Conservation (phyloP, 495 filamentous ascomycete genomes). For the Aeminium ludgeri region DNA sequence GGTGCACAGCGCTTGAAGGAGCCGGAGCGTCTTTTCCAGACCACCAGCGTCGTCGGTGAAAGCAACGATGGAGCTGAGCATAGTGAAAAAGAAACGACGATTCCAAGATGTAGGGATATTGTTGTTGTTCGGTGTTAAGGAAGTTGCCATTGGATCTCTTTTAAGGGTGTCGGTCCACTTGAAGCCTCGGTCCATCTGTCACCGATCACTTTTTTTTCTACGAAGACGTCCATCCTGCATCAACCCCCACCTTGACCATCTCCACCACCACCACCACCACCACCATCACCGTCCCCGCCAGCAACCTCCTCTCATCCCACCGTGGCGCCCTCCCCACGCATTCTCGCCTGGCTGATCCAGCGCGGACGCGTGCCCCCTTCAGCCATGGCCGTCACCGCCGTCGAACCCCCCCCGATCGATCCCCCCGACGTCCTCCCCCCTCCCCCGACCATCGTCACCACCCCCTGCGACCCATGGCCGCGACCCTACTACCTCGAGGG, state of each 20-base stretch:
- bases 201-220: not conserved
- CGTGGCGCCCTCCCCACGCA: constrained; percentile 44
- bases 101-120: too few relatives aligned
- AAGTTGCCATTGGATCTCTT: not conserved
- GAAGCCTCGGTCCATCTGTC: not conserved
- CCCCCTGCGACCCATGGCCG: constrained; percentile 50
- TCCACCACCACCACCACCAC: not conserved
- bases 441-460: constrained; percentile 39
- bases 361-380: constrained; percentile 32
- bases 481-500: constrained; percentile 62
- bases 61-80: too few relatives aligned
- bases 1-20: too few relatives aligned
- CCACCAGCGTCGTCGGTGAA: too few relatives aligned
- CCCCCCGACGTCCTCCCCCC: constrained; percentile 13
- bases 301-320: not conserved
- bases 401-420: constrained; percentile 21
- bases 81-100: too few relatives aligned
- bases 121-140: too few relatives aligned
- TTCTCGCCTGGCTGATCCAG: constrained; percentile 41
- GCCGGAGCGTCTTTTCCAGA: too few relatives aligned
- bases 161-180: not conserved
- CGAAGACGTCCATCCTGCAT: too few relatives aligned
- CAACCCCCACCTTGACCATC: not conserved
- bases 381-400: constrained; percentile 39
- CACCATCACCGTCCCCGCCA: not conserved